phyloP scores from a whole-genome alignment of 176 grass and related monocot genomes.

The Musa itinerans region DNA sequence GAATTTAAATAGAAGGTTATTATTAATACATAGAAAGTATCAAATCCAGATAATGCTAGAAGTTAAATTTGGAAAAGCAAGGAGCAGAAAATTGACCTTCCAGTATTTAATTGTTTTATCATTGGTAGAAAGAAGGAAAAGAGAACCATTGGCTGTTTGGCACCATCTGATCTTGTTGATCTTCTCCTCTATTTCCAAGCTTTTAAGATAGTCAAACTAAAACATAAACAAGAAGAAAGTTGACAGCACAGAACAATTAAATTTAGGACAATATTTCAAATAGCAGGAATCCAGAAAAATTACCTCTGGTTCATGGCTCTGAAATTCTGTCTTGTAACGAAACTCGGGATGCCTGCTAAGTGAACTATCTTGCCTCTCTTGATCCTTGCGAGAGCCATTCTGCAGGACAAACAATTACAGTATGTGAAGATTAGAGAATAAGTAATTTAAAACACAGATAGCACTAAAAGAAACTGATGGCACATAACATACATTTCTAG shows the following conservation, averaged over 20 bases:
- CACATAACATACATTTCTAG: constrained; percentile 55
- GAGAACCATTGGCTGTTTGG: constrained; percentile 4
- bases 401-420: constrained; percentile 17
- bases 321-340: constrained; percentile 96
- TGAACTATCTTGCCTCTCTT: constrained; percentile 74
- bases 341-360: constrained; percentile 76
- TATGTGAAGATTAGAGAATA: background rate
- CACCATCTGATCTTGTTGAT: constrained; percentile 25
- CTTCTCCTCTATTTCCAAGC: constrained; percentile 23
- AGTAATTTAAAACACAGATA: too few species aligned
- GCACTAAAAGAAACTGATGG: background rate
- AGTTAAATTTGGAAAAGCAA: background rate
- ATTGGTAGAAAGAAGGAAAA: constrained; percentile 19
- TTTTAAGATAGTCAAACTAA: constrained; percentile 24
- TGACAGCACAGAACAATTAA: constrained; percentile 28
- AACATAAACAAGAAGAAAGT: constrained; percentile 20
- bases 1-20: background rate
- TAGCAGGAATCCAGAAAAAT: constrained; percentile 9
- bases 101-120: constrained; percentile 24
- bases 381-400: constrained; percentile 60
- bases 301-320: constrained; percentile 99
- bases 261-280: background rate
- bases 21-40: background rate
- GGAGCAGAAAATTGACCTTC: background rate
- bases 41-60: background rate